Base-by-base conservation (phyloP, 2,329 filamentous ascomycete genomes). In the Aspergillus cejpii region DNA sequence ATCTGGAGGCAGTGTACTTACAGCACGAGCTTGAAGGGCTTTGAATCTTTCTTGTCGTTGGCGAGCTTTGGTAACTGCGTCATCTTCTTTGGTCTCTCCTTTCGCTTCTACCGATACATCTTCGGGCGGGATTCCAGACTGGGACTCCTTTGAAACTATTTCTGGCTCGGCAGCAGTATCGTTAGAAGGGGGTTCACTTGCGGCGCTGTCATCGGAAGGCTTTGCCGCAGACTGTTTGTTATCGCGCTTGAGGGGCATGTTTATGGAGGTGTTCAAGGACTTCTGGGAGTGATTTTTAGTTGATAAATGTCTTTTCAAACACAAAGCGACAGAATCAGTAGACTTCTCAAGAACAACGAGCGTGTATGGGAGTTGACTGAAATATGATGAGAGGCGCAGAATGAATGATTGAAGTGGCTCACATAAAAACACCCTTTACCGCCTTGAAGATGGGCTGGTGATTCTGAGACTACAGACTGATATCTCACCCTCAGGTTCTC, bases 21-120 rank as follows among this genome's bases (percentile, higher is more conserved):
- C 72, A 39, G 85, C 84, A 58, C 88, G 84, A 20, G 85, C 85
- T 68, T 94, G 83, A 12, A 96, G 80, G 3, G 87, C 85, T 64
- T 89, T 90, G 74, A 96, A 96, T 53, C 87, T 83, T 39, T 87
- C 86, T 67, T 82, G 73, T 44, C 88, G 81, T 44, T 90, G 84
- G 55, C 80, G 58, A 15, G 63, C 63, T 44, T 59, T 67, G 5
- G 58, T 53, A 15, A 59, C 52, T 40, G 57, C 55, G 28, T 58
- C 57, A 43, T 58, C 52, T 14, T 54, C 58, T 37, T 50, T 52
- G n/a, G 36, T 10, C 43, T 47, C 14, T 49, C 42, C 14, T 12
- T 37, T 15, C 11, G 20, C 12, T 15, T 43, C 41, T 29, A 46
- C 39, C 17, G 40, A 14, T 8, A 8, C 6, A 29, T 26, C 19